Conservation (phyloP, 1,284 basidiomycete species). For the Paramarasmius palmivorus region DNA sequence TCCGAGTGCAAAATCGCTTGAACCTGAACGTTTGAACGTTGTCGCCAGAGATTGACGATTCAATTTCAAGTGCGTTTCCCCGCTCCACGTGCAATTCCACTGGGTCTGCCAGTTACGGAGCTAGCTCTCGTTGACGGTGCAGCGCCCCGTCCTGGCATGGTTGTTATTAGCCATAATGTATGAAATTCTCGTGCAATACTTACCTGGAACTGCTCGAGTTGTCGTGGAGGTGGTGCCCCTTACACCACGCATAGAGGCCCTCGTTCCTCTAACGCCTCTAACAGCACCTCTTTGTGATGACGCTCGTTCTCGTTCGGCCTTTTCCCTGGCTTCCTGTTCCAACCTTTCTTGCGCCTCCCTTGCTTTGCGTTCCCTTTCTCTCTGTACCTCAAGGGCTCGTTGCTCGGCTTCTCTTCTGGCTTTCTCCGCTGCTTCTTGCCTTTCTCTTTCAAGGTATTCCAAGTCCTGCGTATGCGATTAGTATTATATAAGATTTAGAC, state of each 20-base stretch:
- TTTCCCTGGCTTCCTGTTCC: slow-evolving; percentile 48
- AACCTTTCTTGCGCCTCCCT: slow-evolving; percentile 51
- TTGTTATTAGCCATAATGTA: neutral
- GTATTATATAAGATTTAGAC: neutral
- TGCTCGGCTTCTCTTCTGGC: slow-evolving; percentile 52
- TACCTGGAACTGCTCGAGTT: slow-evolving; percentile 3
- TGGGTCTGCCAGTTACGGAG: neutral
- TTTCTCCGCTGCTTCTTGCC: slow-evolving; percentile 44
- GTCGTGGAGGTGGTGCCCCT: slow-evolving; percentile 34
- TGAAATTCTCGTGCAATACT: neutral
- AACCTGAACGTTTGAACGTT: too few species aligned
- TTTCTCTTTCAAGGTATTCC: slow-evolving; percentile 49
- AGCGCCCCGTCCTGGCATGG: neutral
- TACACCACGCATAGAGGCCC: slow-evolving; percentile 44
- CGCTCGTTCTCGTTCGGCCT: slow-evolving; percentile 37
- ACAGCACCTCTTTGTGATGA: slow-evolving; percentile 47
- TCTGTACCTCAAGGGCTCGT: slow-evolving; percentile 41
- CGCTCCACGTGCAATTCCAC: slow-evolving; percentile 1
- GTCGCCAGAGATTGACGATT: neutral
- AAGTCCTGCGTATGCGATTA: slow-evolving; percentile 51
- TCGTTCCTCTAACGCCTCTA: slow-evolving; percentile 56
- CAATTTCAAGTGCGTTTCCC: neutral
- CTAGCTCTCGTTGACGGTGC: neutral
- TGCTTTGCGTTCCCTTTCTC: slow-evolving; percentile 49
- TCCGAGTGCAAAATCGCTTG: too few species aligned